Conservation (phyloP, 2,329 filamentous ascomycete genomes). For the Pleurostoma richardsiae region DNA sequence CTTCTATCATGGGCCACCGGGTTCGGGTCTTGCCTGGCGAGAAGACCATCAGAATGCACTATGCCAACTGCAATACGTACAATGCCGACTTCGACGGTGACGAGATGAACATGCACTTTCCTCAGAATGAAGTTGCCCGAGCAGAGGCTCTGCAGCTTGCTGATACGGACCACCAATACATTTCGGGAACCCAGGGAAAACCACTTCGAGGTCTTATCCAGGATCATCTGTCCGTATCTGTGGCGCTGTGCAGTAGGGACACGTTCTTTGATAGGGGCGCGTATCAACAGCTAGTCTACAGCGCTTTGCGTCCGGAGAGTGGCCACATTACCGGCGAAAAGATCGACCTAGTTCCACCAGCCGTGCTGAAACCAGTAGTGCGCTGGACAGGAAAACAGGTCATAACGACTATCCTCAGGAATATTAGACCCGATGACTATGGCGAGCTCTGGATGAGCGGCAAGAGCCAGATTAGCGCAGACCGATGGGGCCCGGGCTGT, state of each 20-base stretch:
- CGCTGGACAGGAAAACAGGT: constrained; percentile 97
- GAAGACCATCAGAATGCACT: constrained; percentile 98
- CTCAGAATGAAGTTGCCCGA: constrained; percentile 90
- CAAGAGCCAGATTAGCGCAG: constrained; percentile 71
- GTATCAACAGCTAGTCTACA: constrained; percentile 93
- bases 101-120: constrained; percentile 99
- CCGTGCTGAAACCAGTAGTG: constrained; percentile 72
- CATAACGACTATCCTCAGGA: constrained; percentile 86
- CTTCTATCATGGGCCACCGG: constrained; percentile 97
- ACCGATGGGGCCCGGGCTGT: constrained; percentile 69
- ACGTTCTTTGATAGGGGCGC: constrained; percentile 83
- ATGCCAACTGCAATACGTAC: constrained; percentile 99
- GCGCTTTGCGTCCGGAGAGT: constrained; percentile 81
- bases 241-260: constrained; percentile 85
- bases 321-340: constrained; percentile 80
- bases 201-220: constrained; percentile 94
- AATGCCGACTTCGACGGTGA: constrained; percentile 99
- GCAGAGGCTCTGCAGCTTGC: constrained; percentile 91
- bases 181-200: constrained; percentile 89
- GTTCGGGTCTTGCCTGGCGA: constrained; percentile 89
- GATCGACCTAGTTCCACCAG: constrained; percentile 75
- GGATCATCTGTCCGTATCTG: constrained; percentile 94
- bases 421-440: constrained; percentile 75
- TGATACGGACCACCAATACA: constrained; percentile 95
- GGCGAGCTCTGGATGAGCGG: constrained; percentile 75